These are phyloP conservation scores for Colletotrichum shisoi DNA, from an alignment of 2,329 filamentous ascomycete genomes.

Conservation along the genomic window DNA sequence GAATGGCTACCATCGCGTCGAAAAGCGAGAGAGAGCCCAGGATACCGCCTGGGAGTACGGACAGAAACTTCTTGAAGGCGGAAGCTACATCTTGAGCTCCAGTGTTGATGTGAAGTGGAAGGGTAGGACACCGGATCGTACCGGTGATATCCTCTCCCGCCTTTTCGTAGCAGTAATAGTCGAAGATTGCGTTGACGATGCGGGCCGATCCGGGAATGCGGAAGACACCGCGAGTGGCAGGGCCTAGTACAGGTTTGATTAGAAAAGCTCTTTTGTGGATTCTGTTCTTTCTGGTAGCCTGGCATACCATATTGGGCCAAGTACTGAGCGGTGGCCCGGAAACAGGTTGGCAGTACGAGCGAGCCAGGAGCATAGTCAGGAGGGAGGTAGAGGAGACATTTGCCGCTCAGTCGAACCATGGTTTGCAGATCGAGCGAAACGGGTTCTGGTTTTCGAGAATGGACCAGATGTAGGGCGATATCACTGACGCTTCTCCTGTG, in stretches of 20 bases:
- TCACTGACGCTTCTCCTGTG: conserved; percentile 66
- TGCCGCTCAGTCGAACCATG: conserved; percentile 70
- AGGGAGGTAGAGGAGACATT: conserved; percentile 68
- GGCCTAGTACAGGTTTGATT: conserved; percentile 42
- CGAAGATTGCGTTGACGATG: conserved; percentile 66
- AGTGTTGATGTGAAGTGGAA: conserved; percentile 67
- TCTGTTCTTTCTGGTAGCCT: conserved; percentile 39
- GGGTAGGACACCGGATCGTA: conserved; percentile 66
- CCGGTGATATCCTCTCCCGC: conserved; percentile 60
- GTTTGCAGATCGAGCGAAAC: conserved; percentile 61
- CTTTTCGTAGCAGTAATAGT: conserved; percentile 66
- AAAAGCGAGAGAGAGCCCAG: conserved; percentile 69
- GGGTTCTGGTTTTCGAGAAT: conserved; percentile 54
- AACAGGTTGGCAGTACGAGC: conserved; percentile 69
- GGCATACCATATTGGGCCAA: conserved; percentile 66
- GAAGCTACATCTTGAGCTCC: conserved; percentile 72
- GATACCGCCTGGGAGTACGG: conserved; percentile 70
- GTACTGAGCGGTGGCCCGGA: conserved; percentile 71
- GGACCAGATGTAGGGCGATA: conserved; percentile 57
- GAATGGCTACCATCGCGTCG: conserved; percentile 68
- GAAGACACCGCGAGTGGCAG: conserved; percentile 66
- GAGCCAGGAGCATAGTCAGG: conserved; percentile 64
- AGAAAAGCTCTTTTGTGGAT: conserved; percentile 22
- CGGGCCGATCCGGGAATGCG: conserved; percentile 67
- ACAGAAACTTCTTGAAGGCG: conserved; percentile 71